A percentile compares a stretch with the other conserved stretches of the same genome.
These are phyloP conservation scores for Taiwanofungus camphoratus DNA, from an alignment of 1,284 basidiomycete genomes.

Conservation along the genomic window DNA sequence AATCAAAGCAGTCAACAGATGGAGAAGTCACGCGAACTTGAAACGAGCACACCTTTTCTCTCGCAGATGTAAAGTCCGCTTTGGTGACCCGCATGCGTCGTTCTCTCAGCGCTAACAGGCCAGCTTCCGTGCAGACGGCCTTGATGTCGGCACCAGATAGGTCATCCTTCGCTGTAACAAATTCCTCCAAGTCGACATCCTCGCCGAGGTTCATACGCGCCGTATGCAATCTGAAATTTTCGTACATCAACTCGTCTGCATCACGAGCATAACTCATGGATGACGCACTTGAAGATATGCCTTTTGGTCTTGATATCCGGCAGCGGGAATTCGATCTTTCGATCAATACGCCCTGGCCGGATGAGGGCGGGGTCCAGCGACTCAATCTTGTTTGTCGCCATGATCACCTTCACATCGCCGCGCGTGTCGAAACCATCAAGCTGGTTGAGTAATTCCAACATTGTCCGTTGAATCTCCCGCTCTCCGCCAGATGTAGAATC, in stretches of 20 bases:
- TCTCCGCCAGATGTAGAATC: constrained; percentile 98
- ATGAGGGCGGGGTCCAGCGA: constrained; percentile 97
- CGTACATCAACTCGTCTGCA: background rate
- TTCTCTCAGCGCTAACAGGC: constrained; percentile 90
- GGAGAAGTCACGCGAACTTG: background rate
- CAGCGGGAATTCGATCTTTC: constrained; percentile 96
- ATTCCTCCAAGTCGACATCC: constrained; percentile 96
- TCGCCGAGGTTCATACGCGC: constrained; percentile 89
- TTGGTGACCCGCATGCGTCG: constrained; percentile 97
- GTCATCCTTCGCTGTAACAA: constrained; percentile 95
- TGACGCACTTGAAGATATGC: constrained; percentile 86
- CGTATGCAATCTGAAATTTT: constrained; percentile 72
- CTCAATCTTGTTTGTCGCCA: constrained; percentile 93
- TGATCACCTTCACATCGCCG: constrained; percentile 97
- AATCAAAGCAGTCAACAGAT: constrained; percentile 15
- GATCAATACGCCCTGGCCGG: constrained; percentile 96
- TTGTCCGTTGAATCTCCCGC: constrained; percentile 97
- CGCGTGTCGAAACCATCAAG: constrained; percentile 99
- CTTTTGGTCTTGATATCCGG: constrained; percentile 96
- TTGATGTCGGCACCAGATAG: constrained; percentile 98
- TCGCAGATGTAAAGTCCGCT: constrained; percentile 79
- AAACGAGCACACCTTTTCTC: constrained; percentile 69
- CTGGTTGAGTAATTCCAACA: constrained; percentile 98
- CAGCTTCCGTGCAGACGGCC: constrained; percentile 96
- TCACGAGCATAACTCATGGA: background rate